phyloP scores from a whole-genome alignment of 495 filamentous ascomycete genomes.

The Xeromyces bisporus region DNA sequence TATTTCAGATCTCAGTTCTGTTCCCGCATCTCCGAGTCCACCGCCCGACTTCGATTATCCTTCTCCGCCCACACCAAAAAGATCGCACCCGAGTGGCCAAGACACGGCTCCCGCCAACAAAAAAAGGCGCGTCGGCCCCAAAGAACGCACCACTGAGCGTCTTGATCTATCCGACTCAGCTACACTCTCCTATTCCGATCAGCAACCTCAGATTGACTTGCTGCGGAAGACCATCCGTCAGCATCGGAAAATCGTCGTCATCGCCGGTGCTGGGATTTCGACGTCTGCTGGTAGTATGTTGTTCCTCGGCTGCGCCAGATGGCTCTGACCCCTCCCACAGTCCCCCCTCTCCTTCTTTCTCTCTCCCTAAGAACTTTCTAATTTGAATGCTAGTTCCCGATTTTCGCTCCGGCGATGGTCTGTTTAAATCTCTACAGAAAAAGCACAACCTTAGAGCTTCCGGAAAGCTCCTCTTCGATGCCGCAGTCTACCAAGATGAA shows the following conservation, averaged over 20 bases:
- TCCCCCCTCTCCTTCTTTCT: not conserved
- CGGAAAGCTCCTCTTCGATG: slow-evolving; percentile 92
- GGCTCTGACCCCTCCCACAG: not conserved
- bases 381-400: slow-evolving; percentile 61
- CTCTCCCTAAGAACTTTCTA: not conserved
- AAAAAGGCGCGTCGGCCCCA: slow-evolving; percentile 48
- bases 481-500: slow-evolving; percentile 88
- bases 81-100: slow-evolving; percentile 32
- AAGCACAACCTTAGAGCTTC: slow-evolving; percentile 85
- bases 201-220: slow-evolving; percentile 43
- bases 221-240: slow-evolving; percentile 63
- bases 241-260: slow-evolving; percentile 89
- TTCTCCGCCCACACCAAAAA: slow-evolving; percentile 42
- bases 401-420: slow-evolving; percentile 76
- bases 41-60: slow-evolving; percentile 33
- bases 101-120: slow-evolving; percentile 56
- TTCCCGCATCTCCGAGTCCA: slow-evolving; percentile 38
- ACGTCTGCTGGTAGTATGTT: slow-evolving; percentile 86
- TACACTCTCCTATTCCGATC: slow-evolving; percentile 26
- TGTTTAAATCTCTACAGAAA: slow-evolving; percentile 67
- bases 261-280: slow-evolving; percentile 92
- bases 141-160: slow-evolving; percentile 58
- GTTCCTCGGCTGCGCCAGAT: slow-evolving; percentile 4
- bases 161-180: slow-evolving; percentile 45
- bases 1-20: slow-evolving; percentile 39